These are phyloP conservation scores for Sindora glabra DNA, from an alignment of 306 rosid genomes.

Conservation along the genomic window DNA sequence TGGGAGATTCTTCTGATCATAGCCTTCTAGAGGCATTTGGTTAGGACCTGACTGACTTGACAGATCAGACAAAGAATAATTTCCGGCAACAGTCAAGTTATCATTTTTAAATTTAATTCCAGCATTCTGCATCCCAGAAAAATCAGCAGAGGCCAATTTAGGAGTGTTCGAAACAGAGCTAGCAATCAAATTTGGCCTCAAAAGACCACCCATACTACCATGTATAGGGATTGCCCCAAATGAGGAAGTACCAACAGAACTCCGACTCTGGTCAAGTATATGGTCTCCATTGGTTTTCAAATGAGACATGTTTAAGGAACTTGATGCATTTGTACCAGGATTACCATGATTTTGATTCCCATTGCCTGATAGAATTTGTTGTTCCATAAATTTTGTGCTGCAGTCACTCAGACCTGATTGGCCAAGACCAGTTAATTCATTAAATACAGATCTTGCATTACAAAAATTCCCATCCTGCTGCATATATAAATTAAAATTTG, in stretches of 20 bases:
- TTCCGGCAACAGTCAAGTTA: conserved; percentile 20
- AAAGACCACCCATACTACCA: conserved; percentile 21
- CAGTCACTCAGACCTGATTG: conserved; percentile 33
- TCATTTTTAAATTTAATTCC: conserved; percentile 28
- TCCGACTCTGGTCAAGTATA: conserved; percentile 16
- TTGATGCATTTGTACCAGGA: conserved; percentile 25
- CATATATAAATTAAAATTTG: conserved; percentile 31
- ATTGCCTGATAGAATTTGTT: conserved; percentile 25
- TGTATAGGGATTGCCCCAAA: conserved; percentile 32
- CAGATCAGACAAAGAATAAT: conserved; percentile 22
- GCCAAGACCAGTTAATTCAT: conserved; percentile 19
- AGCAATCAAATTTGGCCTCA: conserved; percentile 27
- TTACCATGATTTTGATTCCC: conserved; percentile 17
- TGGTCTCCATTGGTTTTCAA: conserved; percentile 34
- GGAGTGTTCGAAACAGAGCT: conserved; percentile 24
- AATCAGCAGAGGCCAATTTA: conserved; percentile 11
- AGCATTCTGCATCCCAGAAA: conserved; percentile 20
- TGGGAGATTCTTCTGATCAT: conserved; percentile 20
- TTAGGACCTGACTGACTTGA: conserved; percentile 14
- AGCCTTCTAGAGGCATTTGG: conserved; percentile 24
- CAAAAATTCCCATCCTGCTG: conserved; percentile 29
- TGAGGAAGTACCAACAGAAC: conserved; percentile 24
- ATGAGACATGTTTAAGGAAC: conserved; percentile 31
- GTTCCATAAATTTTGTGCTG: conserved; percentile 27
- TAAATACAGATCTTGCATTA: conserved; percentile 33